Evolutionary conservation across 345 rosid genomes (phyloP), one percentile per base, ranked within the genome.

Genomic region (Pseudoturritis turrita): DNA sequence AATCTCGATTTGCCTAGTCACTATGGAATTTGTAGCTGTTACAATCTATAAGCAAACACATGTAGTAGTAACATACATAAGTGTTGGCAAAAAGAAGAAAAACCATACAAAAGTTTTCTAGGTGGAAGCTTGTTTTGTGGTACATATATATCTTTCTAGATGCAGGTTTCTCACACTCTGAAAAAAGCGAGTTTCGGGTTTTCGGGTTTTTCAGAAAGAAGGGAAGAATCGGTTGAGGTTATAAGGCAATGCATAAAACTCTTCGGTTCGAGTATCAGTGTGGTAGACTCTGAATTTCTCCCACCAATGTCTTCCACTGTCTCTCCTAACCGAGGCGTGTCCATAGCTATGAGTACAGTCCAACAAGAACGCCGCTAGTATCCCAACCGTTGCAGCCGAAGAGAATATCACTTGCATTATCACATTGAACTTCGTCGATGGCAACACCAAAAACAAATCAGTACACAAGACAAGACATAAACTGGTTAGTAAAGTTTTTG

Each of bases 291-390:
- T 76, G 77, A 94, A 94, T 75, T 87, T 91, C 29, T 31, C 87
- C 92, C 95, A 89, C 96, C 98, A 94, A 49, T 91, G 97, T 63
- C 97, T 82, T 50, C 97, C 97, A 63, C 89, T 85, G 75, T 94
- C 98, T 64, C 82, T 80, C 62, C 88, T 59, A 13, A 83, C 82
- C 0, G 88, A 66, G 54, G 55, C 71, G 44, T 89, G 81, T 21
- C 89, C 81, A 3, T 70, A 58, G 70, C 88, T 77, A 49, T 84
- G 96, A 57, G 93, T 87, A 79, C 71, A 26, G 59, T 91, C 97
- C 83, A 95, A 62, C 26, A 84, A 77, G 71, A 44, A 82, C 0
- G 93, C 96, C 2, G 85, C 76, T 14, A 82, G 46, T 10, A 89
- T 28, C 22, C 85, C 93, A 66, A 91, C 93, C 0, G 96, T 87